Evolutionary conservation across 345 rosid species (phyloP), one percentile per base, ranked within the genome.

Genomic region (Populus tremula): DNA sequence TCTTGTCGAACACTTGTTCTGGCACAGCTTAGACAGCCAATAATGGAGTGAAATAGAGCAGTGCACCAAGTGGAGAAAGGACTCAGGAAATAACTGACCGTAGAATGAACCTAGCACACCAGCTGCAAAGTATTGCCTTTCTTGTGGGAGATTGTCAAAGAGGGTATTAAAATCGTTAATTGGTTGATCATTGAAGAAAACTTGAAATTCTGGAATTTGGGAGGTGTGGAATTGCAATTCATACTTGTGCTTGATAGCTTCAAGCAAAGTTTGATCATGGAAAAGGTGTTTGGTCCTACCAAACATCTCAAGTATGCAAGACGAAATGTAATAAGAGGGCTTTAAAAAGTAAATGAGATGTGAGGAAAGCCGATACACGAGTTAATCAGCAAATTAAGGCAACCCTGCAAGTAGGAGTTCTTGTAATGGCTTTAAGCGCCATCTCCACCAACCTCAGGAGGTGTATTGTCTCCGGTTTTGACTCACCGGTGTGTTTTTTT

Each of bases 381-480:
- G 13, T 13, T 10, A 39, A 23, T 45, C 9, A 50, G 3, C 35
- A 25, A 78, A 65, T 31, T 36, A 49, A 67, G 25, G 61, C 20
- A 38, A 66, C 36, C 84, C 84, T 82, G 84, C 53, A 73, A 69
- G 35, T 33, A 23, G 25, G 81, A 82, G 76, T 77, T 82, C 38
- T 77, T 73, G 64, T 49, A 23, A 36, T 82, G 77, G 78, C 75
- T 82, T 59, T 63, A 69, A 25, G 14, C 38, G 63, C 78, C 81
- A 74, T 12, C 72, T 61, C 84, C 84, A 29, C 84, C 81, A 39
- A 59, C 70, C n/a, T 72, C 74, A 6, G 81, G 81, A 41, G 73
- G 67, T 18, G 61, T 14, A 38, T 73, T 29, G 56, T 38, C 23
- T 29, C 75, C 39, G 59, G 29, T 47, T 69, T 70, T 11, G 77